A percentile compares a stretch with the other conserved stretches of the same genome.
phyloP scores from a whole-genome alignment of 139 green algal species.

The Ulvella scutata region DNA sequence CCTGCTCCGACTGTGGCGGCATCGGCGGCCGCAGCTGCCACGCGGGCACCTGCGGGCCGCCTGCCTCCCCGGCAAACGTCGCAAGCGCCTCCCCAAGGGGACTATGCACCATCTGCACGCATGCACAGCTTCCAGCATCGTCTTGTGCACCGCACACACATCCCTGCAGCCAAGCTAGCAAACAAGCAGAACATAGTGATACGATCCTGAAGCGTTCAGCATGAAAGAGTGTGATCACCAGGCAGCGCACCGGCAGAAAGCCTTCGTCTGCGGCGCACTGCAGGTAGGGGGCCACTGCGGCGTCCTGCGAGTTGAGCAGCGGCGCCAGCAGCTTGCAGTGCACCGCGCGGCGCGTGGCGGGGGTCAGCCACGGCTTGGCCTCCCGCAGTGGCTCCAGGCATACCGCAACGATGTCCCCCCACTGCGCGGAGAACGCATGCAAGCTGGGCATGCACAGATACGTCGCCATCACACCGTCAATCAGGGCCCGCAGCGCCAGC shows the following conservation, averaged over 20 bases:
- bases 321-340: slow-evolving; percentile 1
- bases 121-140: neutral
- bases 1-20: neutral
- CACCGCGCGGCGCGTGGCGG: neutral
- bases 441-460: neutral
- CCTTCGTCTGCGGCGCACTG: neutral
- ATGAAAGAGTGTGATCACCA: neutral
- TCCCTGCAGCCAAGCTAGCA: neutral
- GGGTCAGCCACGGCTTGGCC: neutral
- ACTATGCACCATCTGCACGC: neutral
- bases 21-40: slow-evolving; percentile 1
- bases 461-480: neutral
- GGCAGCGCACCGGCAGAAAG: neutral
- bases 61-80: neutral
- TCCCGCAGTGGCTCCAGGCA: neutral
- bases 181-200: neutral
- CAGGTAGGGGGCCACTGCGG: neutral
- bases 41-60: neutral
- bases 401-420: neutral
- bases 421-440: neutral
- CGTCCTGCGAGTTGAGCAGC: slow-evolving; percentile 1
- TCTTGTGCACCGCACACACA: neutral
- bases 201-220: neutral
- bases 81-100: neutral
- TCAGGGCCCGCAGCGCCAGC: neutral